phyloP scores from a whole-genome alignment of 139 green algal species.

The Chlorella sp. region DNA sequence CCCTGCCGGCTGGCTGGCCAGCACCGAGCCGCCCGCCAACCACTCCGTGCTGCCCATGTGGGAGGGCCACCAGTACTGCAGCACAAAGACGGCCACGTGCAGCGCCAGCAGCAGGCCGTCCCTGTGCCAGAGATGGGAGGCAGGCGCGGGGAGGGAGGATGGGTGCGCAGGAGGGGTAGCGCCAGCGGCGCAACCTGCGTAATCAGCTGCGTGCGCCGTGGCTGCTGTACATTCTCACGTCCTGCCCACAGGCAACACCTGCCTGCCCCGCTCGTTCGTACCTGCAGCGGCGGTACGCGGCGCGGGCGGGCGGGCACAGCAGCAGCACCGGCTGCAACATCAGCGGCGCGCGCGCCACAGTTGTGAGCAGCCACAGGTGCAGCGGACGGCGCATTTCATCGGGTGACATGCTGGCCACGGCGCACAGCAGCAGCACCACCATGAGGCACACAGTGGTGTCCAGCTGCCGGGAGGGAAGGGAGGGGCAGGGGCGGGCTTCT shows the following conservation, averaged over 20 bases:
- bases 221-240: neutral
- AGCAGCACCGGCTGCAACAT: conserved; percentile 20
- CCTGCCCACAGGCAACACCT: no score
- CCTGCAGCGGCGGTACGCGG: neutral
- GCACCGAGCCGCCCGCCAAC: neutral
- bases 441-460: neutral
- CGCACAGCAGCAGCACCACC: neutral
- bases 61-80: neutral
- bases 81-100: neutral
- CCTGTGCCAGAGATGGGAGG: neutral
- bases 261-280: neutral
- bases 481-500: no score
- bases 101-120: neutral
- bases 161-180: no score
- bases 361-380: conserved; percentile 8
- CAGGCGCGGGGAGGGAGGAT: no score
- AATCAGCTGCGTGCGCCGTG: no score
- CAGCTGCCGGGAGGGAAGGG: neutral
- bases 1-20: neutral
- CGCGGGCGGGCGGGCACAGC: neutral
- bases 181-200: no score
- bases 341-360: conserved; percentile 13
- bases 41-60: neutral
- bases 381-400: neutral
- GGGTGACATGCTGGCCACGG: neutral